Evolutionary conservation across 345 rosid genomes (phyloP).

Genomic region (Sisymbrium irio): DNA sequence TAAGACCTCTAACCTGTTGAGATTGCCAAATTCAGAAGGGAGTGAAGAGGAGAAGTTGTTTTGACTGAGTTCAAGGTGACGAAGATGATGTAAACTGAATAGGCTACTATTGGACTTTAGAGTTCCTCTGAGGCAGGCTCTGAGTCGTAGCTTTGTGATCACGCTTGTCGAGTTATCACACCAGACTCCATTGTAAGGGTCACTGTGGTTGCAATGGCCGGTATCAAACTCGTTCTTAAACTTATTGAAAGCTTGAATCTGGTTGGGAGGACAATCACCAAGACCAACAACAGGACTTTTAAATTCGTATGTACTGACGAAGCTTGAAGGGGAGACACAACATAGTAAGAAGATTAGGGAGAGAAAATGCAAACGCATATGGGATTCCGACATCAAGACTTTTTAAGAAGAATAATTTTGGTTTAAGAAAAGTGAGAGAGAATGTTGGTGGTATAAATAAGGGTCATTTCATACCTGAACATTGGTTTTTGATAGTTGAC

Average conservation of each 20-base stretch:
- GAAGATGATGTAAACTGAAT: not conserved
- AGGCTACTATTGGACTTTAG: constrained; percentile 25
- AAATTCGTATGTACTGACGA: too few species aligned
- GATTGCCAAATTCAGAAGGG: not conserved
- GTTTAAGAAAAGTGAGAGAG: not conserved
- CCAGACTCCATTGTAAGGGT: not conserved
- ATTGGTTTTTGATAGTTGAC: too few species aligned
- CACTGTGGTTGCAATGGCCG: not conserved
- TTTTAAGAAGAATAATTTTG: not conserved
- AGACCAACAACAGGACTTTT: not conserved
- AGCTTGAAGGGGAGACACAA: not conserved
- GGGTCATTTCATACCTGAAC: too few species aligned
- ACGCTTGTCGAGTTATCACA: not conserved
- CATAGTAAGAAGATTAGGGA: not conserved
- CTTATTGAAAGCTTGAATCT: not conserved
- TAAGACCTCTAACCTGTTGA: not conserved
- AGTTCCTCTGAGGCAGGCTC: not conserved
- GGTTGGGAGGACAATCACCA: not conserved
- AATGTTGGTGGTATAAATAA: not conserved
- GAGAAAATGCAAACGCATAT: not conserved
- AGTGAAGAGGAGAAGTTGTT: constrained; percentile 22
- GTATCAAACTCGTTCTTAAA: constrained; percentile 18
- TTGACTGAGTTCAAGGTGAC: not conserved
- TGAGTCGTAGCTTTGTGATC: not conserved
- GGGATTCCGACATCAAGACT: not conserved